Evolutionary conservation across 495 filamentous ascomycete species (phyloP).

Genomic region (Neurospora sp.): DNA sequence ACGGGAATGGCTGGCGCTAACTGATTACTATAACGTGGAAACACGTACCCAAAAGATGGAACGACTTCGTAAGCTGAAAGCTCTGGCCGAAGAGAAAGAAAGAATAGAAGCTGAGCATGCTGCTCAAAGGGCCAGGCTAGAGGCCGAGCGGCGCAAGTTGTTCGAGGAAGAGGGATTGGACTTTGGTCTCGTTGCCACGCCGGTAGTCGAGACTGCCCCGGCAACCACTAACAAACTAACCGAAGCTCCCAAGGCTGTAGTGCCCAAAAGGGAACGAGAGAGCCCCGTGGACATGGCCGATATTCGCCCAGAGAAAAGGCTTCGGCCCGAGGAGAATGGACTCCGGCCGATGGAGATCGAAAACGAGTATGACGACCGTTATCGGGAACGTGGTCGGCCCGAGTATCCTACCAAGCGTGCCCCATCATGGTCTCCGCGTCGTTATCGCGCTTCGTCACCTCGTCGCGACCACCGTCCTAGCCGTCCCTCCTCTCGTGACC

Average conservation of each 20-base stretch:
- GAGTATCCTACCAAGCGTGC: neutral
- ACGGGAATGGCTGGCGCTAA: constrained; percentile 51
- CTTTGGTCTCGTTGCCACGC: constrained; percentile 8
- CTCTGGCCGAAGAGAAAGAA: constrained; percentile 30
- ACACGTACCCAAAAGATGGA: constrained; percentile 37
- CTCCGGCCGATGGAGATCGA: neutral
- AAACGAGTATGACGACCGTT: neutral
- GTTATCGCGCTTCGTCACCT: constrained; percentile 5
- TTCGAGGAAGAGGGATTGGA: constrained; percentile 21
- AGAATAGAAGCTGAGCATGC: constrained; percentile 32
- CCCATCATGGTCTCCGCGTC: constrained; percentile 9
- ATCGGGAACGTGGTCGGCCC: neutral
- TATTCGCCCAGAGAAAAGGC: neutral
- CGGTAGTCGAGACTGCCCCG: constrained; percentile 1
- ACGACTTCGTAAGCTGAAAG: constrained; percentile 33
- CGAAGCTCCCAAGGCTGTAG: neutral
- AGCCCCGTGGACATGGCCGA: neutral
- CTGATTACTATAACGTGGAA: constrained; percentile 44
- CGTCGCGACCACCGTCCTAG: constrained; percentile 7
- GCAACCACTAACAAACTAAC: neutral
- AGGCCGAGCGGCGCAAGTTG: constrained; percentile 24
- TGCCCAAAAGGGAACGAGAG: neutral
- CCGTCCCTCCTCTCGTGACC: constrained; percentile 11
- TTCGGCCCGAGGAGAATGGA: neutral
- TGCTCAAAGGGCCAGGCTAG: constrained; percentile 25